phyloP scores from a whole-genome alignment of 2,329 filamentous ascomycete species.

The Paracoccidioides lutzii region DNA sequence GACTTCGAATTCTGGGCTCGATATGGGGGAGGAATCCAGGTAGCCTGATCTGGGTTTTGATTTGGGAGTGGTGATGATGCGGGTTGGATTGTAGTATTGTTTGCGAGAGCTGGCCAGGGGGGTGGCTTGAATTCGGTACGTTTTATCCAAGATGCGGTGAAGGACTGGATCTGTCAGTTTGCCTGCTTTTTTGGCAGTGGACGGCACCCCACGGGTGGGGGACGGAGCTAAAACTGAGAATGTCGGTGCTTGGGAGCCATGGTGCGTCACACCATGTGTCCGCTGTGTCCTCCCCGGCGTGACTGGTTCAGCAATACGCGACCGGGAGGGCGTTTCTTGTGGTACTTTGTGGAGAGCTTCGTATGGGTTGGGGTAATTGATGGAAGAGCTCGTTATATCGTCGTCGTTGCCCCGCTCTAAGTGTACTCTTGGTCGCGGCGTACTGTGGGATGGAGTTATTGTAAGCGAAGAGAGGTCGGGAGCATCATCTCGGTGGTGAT shows the following conservation, averaged over 20 bases:
- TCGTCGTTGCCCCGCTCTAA: conserved; percentile 23
- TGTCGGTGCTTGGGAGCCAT: conserved; percentile 44
- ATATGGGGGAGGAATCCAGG: conserved; percentile 44
- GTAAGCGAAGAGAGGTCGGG: conserved; percentile 33
- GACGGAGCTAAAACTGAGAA: conserved; percentile 45
- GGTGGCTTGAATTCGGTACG: conserved; percentile 84
- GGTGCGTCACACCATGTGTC: conserved; percentile 31
- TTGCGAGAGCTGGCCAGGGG: conserved; percentile 43
- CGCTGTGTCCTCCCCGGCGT: conserved; percentile 23
- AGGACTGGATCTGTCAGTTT: conserved; percentile 57
- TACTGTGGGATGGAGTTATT: conserved; percentile 36
- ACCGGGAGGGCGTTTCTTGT: conserved; percentile 20
- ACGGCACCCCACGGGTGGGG: conserved; percentile 31
- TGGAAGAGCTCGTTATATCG: conserved; percentile 28
- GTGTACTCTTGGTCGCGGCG: conserved; percentile 26
- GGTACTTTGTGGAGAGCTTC: conserved; percentile 49
- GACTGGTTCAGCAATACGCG: conserved; percentile 21
- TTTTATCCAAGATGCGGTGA: conserved; percentile 88
- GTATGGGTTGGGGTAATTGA: conserved; percentile 61
- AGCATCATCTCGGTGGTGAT: conserved; percentile 29
- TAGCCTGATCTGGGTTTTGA: conserved; percentile 16
- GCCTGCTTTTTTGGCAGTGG: conserved; percentile 25
- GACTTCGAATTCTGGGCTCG: conserved; percentile 64
- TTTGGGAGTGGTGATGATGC: conserved; percentile 14
- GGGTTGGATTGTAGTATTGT: conserved; percentile 8